These are phyloP conservation scores for Macrolepiota albuminosa DNA, from an alignment of 768 basidiomycete species.

Conservation along the genomic window DNA sequence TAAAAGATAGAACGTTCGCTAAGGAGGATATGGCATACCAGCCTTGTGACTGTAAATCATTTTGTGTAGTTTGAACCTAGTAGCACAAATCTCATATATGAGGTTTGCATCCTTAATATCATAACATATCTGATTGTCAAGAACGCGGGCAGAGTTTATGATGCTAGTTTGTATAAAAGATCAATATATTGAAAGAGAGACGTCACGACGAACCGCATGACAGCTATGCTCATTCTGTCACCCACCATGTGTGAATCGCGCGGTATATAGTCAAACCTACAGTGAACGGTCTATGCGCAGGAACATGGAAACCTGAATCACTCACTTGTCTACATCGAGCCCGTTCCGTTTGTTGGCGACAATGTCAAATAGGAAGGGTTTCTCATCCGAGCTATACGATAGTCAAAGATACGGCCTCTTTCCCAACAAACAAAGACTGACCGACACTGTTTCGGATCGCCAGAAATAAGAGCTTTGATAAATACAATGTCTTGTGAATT, in stretches of 20 bases:
- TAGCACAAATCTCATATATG: conserved; percentile 68
- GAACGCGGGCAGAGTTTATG: conserved; percentile 69
- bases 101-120: conserved; percentile 78
- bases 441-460: conserved; percentile 43
- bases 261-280: conserved; percentile 78
- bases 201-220: conserved; percentile 32
- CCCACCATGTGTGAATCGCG: conserved; percentile 73
- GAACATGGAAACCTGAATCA: neutral
- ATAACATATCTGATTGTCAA: conserved; percentile 73
- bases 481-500: conserved; percentile 45
- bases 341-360: conserved; percentile 81
- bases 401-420: no score
- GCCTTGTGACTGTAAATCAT: conserved; percentile 81
- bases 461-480: conserved; percentile 80
- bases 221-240: conserved; percentile 48
- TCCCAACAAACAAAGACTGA: neutral
- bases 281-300: neutral
- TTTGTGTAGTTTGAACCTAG: conserved; percentile 79
- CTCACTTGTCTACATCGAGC: conserved; percentile 43
- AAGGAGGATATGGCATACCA: conserved; percentile 29
- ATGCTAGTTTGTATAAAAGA: conserved; percentile 39
- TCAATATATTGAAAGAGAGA: neutral
- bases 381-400: conserved; percentile 41
- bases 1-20: neutral
- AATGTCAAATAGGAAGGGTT: conserved; percentile 77